Base-by-base conservation (phyloP, 768 basidiomycete genomes). In the Trametes gibbosa region DNA sequence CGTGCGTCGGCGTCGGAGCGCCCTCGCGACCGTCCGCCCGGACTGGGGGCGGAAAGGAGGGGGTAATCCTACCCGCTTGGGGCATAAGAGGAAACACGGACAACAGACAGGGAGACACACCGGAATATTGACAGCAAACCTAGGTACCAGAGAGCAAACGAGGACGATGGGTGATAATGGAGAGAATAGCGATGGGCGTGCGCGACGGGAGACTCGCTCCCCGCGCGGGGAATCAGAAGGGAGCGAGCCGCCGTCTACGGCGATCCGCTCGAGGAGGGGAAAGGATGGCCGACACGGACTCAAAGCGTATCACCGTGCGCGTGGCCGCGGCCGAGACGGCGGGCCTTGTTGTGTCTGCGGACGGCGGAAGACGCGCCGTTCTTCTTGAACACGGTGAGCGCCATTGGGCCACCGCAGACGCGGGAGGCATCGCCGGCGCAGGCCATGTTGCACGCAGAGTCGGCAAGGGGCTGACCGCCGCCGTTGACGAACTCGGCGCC, bases 141-240 rank as follows among this genome's bases (percentile, higher is more conserved):
- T n/a, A 37, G 13, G 29, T 24, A 27, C 48, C 25, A 19, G 45
- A 42, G 41, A 43, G 39, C 41, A 25, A 23, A 9, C 12, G 29
- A 55, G 4, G 37, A 39, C 16, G 29, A 53, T 41, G 19, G 24
- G 24, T 39, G 25, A 41, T 21, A 29, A 46, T 16, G 27, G 51
- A 24, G 10, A 45, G 19, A n/a, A 34, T 17, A 54, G 24, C 9
- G 39, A 50, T 14, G 32, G 42, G 4, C 29, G 45, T 4, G 59
- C 54, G 54, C 59, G 49, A 5, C 34, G 59, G 50, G 59, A 61
- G 59, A 54, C 59, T 61, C 59, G 59, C 59, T 61, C 59, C 53
- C 59, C 49, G 50, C 59, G 50, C 54, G 7, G 14, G 24, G 40
- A 37, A 39, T 8, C 8, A 5, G 9, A 27, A 19, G 25, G 50